A percentile compares a stretch with the other conserved stretches of the same genome.
Evolutionary conservation across 2,329 filamentous ascomycete species (phyloP).

Genomic region (Acarospora socialis): DNA sequence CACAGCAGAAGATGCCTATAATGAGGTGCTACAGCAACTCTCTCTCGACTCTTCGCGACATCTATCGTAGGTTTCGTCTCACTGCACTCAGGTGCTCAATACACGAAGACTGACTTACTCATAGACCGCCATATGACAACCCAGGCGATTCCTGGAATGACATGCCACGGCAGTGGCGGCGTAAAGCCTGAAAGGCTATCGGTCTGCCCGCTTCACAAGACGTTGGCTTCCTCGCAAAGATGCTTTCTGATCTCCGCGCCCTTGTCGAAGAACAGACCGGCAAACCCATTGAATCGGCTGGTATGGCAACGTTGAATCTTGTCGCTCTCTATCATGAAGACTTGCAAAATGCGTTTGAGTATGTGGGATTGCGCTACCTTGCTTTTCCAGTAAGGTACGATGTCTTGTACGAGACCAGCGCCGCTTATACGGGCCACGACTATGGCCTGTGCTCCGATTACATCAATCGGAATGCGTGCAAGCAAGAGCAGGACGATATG

Average conservation of each 20-base stretch:
- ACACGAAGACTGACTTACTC: neutral
- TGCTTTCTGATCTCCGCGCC: slow-evolving; percentile 1
- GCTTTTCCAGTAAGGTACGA: slow-evolving; percentile 2
- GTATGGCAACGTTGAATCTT: slow-evolving; percentile 5
- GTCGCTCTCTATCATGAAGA: slow-evolving; percentile 11
- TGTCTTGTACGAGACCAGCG: slow-evolving; percentile 5
- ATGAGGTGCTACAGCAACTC: slow-evolving; percentile 2
- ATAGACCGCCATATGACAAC: slow-evolving; percentile 5
- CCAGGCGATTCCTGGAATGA: slow-evolving; percentile 1
- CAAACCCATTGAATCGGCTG: neutral
- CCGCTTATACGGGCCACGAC: slow-evolving; percentile 9
- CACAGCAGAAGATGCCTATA: slow-evolving; percentile 2
- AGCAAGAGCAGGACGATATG: slow-evolving; percentile 4
- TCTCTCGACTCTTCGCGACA: slow-evolving; percentile 7
- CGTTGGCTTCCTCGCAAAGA: slow-evolving; percentile 2
- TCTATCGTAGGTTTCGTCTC: slow-evolving; percentile 1
- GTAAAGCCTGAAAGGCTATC: slow-evolving; percentile 6
- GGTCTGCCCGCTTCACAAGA: slow-evolving; percentile 6
- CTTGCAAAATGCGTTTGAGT: slow-evolving; percentile 6
- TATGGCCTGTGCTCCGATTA: slow-evolving; percentile 8
- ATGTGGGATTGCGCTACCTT: slow-evolving; percentile 4
- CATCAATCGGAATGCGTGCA: slow-evolving; percentile 1
- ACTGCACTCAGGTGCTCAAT: too few relatives aligned
- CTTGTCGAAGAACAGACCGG: neutral
- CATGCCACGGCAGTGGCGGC: slow-evolving; percentile 3